phyloP scores from a whole-genome alignment of 768 basidiomycete genomes.

The Ramaria sp. region DNA sequence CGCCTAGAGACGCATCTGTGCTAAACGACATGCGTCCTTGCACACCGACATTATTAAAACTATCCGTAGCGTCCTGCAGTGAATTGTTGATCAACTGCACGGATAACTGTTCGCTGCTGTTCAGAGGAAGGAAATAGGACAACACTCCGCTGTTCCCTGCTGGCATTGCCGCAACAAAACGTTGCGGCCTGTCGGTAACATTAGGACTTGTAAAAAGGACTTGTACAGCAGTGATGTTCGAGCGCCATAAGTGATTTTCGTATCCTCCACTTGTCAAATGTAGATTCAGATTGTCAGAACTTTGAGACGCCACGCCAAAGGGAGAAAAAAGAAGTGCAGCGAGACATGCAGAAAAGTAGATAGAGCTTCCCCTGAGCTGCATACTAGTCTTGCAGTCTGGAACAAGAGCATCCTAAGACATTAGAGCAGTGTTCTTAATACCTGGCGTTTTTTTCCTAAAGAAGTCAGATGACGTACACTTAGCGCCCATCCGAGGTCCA shows the following conservation, averaged over 20 bases:
- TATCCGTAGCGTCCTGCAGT: constrained; percentile 14
- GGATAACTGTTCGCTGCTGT: constrained; percentile 10
- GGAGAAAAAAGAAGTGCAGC: neutral
- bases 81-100: constrained; percentile 19
- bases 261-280: constrained; percentile 28
- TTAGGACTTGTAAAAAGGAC: constrained; percentile 26
- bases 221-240: constrained; percentile 29
- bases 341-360: neutral
- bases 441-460: too few species aligned
- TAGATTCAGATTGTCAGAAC: constrained; percentile 11
- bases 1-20: constrained; percentile 27
- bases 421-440: too few species aligned
- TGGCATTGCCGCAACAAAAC: constrained; percentile 32
- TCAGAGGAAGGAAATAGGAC: constrained; percentile 28
- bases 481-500: too few species aligned
- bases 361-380: neutral
- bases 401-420: too few species aligned
- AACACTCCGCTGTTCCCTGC: constrained; percentile 33
- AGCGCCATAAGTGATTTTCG: constrained; percentile 32
- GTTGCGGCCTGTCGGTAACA: constrained; percentile 17
- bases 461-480: too few species aligned
- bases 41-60: constrained; percentile 26
- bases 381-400: too few species aligned
- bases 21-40: constrained; percentile 25
- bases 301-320: neutral